Evolutionary conservation across 495 filamentous ascomycete species (phyloP).

Genomic region (Saxophila tyrrhenica): DNA sequence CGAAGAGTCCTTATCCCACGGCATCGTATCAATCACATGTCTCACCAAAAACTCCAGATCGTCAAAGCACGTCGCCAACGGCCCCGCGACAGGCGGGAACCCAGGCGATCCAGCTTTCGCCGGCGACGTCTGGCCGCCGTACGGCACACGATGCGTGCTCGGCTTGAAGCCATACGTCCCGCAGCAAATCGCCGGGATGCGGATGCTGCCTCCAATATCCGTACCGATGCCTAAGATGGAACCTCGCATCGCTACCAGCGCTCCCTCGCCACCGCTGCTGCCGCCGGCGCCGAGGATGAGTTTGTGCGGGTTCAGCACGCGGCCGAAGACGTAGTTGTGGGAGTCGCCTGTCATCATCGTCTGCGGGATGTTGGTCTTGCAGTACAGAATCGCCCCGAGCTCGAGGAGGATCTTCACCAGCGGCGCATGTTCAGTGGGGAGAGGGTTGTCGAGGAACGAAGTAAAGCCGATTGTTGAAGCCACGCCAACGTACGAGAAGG

Average conservation of each 20-base stretch:
- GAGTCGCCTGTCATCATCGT: conserved; percentile 21
- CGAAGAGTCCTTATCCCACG: conserved; percentile 11
- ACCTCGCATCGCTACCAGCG: conserved; percentile 36
- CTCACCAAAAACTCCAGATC: conserved; percentile 55
- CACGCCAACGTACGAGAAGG: conserved; percentile 16
- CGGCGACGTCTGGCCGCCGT: conserved; percentile 20
- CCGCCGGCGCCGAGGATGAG: conserved; percentile 49
- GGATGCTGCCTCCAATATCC: conserved; percentile 25
- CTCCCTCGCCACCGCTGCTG: conserved; percentile 48
- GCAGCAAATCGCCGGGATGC: conserved; percentile 21
- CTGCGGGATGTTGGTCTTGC: conserved; percentile 45
- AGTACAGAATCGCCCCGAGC: conserved; percentile 38
- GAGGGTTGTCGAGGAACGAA: conserved; percentile 10
- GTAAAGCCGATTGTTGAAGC: conserved; percentile 14
- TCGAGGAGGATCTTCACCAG: conserved; percentile 7
- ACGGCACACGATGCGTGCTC: conserved; percentile 2
- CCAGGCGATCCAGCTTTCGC: conserved; percentile 22
- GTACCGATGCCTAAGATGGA: conserved; percentile 20
- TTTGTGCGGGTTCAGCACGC: conserved; percentile 54
- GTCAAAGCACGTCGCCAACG: conserved; percentile 35
- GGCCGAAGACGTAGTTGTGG: conserved; percentile 54
- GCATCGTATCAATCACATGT: conserved; percentile 3
- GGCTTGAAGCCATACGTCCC: conserved; percentile 14
- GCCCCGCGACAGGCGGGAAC: conserved; percentile 50
- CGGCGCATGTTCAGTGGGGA: neutral